Percentiles rank a stretch among this genome's conserved stretches.
phyloP scores from a whole-genome alignment of 176 grass and related monocot genomes.

The Hyparrhenia diplandra region DNA sequence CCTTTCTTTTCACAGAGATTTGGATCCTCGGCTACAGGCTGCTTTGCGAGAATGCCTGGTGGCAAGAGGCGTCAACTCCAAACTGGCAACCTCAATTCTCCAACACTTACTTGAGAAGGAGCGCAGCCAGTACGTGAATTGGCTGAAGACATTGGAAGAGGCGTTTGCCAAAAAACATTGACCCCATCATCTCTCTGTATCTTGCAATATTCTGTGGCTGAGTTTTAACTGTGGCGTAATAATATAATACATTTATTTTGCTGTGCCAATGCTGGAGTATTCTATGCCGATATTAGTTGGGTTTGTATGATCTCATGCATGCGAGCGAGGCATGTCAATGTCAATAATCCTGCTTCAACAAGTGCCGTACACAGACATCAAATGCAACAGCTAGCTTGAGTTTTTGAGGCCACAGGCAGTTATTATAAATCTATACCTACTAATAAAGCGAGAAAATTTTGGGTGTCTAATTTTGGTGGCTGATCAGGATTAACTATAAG shows the following conservation, averaged over 20 bases:
- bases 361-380: too few species aligned
- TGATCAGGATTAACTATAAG: too few species aligned
- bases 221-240: background rate
- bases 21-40: slow-evolving; percentile 52
- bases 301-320: too few species aligned
- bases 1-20: slow-evolving; percentile 36
- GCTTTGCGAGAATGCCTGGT: slow-evolving; percentile 46
- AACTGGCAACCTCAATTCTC: slow-evolving; percentile 38
- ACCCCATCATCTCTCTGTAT: background rate
- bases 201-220: background rate
- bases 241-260: background rate
- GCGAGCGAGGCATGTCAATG: too few species aligned
- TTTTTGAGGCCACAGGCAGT: too few species aligned
- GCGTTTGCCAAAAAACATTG: slow-evolving; percentile 27
- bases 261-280: too few species aligned
- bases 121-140: slow-evolving; percentile 53
- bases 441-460: too few species aligned
- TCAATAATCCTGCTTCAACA: too few species aligned
- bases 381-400: too few species aligned
- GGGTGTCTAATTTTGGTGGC: too few species aligned
- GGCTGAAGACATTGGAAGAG: slow-evolving; percentile 46
- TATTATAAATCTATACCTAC: too few species aligned
- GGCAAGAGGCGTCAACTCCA: slow-evolving; percentile 50
- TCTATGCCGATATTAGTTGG: too few species aligned
- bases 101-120: slow-evolving; percentile 60